Evolutionary conservation across 2,329 filamentous ascomycete species (phyloP).

Genomic region (Cercospora canescens): DNA sequence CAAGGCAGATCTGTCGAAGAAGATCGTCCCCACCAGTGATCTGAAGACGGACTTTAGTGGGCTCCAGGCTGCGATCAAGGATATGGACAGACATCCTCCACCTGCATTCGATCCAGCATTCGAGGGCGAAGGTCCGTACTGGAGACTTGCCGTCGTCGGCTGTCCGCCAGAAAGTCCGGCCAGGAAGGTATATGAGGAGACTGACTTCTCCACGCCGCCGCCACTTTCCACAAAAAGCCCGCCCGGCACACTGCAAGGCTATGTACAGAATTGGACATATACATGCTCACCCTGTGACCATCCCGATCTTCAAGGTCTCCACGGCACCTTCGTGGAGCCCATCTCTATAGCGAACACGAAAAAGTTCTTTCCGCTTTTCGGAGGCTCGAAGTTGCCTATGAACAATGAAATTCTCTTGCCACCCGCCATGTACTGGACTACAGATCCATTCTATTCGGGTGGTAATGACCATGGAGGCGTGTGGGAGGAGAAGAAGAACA

Average conservation of each 20-base stretch:
- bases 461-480: constrained; percentile 39
- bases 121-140: constrained; percentile 39
- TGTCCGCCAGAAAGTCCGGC: constrained; percentile 43
- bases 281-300: constrained; percentile 48
- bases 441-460: constrained; percentile 45
- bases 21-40: constrained; percentile 31
- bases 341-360: constrained; percentile 47
- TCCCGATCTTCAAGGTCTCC: constrained; percentile 45
- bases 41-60: constrained; percentile 34
- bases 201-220: constrained; percentile 41
- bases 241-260: constrained; percentile 43
- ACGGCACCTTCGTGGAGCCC: constrained; percentile 52
- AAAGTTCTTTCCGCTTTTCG: constrained; percentile 51
- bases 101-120: constrained; percentile 36
- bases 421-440: constrained; percentile 51
- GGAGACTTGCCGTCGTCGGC: constrained; percentile 44
- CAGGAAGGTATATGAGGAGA: constrained; percentile 36
- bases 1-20: constrained; percentile 34
- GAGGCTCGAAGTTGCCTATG: constrained; percentile 51
- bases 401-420: constrained; percentile 56
- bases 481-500: constrained; percentile 46
- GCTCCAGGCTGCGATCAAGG: constrained; percentile 29
- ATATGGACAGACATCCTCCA: constrained; percentile 29
- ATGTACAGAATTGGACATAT: constrained; percentile 50
- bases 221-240: constrained; percentile 34